phyloP scores from a whole-genome alignment of 495 filamentous ascomycete species.

The Penicillium arizonense region DNA sequence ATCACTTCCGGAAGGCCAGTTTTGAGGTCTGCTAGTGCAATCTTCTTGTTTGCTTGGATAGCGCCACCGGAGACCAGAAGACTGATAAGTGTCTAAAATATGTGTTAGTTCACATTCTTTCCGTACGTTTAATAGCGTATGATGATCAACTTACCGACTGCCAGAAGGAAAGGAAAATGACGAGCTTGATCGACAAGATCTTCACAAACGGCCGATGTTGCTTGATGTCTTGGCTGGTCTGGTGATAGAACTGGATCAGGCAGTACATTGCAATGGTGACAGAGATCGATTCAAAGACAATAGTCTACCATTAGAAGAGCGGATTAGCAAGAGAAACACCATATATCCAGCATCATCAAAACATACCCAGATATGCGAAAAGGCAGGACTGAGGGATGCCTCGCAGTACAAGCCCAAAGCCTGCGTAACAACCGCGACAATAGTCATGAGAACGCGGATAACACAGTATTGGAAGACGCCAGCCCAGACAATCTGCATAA shows the following conservation, averaged over 20 bases:
- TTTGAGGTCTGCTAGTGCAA: conserved; percentile 73
- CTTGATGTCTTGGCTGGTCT: conserved; percentile 66
- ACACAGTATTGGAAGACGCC: conserved; percentile 90
- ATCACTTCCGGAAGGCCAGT: conserved; percentile 77
- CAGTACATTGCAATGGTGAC: conserved; percentile 92
- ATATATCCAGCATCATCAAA: conserved; percentile 38
- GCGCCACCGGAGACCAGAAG: conserved; percentile 62
- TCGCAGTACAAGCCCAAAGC: conserved; percentile 72
- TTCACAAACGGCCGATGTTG: conserved; percentile 77
- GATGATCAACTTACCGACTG: conserved; percentile 53
- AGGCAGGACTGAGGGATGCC: conserved; percentile 70
- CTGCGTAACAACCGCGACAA: conserved; percentile 74
- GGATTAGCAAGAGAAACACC: conserved; percentile 37
- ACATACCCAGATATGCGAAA: conserved; percentile 81
- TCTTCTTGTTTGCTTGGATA: conserved; percentile 57
- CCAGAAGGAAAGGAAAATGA: conserved; percentile 96
- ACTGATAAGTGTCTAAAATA: conserved; percentile 58
- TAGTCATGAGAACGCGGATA: conserved; percentile 79
- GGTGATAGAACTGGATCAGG: conserved; percentile 85
- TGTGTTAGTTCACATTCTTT: not conserved
- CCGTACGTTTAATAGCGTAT: too few relatives aligned
- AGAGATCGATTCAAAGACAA: conserved; percentile 66
- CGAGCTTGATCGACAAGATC: conserved; percentile 83
- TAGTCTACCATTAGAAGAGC: conserved; percentile 43
- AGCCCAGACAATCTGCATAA: conserved; percentile 71